Conservation (phyloP, 495 filamentous ascomycete genomes). For the Annulohypoxylon nitens region DNA sequence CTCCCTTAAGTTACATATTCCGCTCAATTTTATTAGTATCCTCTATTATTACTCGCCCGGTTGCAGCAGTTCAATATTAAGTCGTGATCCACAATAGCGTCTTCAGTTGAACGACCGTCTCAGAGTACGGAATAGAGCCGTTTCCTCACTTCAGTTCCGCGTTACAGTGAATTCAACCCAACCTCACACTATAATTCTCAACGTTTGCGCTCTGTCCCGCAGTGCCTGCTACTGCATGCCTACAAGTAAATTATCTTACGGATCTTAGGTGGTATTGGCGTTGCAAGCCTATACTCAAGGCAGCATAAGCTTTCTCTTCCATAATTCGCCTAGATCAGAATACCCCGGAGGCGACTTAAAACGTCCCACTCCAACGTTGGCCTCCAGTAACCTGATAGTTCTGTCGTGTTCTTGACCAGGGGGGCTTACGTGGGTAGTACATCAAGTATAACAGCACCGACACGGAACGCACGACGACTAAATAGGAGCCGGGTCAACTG, state of each 20-base stretch:
- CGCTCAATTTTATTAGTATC: neutral
- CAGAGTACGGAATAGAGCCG: conserved; percentile 20
- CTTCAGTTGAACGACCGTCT: conserved; percentile 32
- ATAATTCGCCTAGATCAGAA: conserved; percentile 34
- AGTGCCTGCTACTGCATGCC: conserved; percentile 30
- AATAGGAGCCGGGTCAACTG: conserved; percentile 40
- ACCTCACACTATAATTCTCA: conserved; percentile 29
- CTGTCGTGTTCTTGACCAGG: conserved; percentile 40
- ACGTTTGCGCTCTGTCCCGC: conserved; percentile 37
- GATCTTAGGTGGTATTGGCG: conserved; percentile 37
- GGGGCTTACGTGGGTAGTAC: conserved; percentile 40
- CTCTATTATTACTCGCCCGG: conserved; percentile 15
- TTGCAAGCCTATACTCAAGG: conserved; percentile 31
- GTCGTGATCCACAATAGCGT: conserved; percentile 24
- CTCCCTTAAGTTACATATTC: conserved; percentile 3
- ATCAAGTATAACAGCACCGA: conserved; percentile 38
- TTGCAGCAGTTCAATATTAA: conserved; percentile 28
- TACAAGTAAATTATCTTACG: conserved; percentile 21
- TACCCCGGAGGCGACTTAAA: conserved; percentile 27
- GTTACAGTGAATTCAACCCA: conserved; percentile 38
- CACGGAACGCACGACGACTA: conserved; percentile 37
- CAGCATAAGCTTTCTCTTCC: conserved; percentile 37
- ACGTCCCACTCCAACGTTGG: conserved; percentile 28
- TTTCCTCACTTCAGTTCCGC: conserved; percentile 21
- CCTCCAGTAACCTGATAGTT: conserved; percentile 31